Evolutionary conservation across 768 basidiomycete species (phyloP).

Genomic region (Leccinum subgranulosum): DNA sequence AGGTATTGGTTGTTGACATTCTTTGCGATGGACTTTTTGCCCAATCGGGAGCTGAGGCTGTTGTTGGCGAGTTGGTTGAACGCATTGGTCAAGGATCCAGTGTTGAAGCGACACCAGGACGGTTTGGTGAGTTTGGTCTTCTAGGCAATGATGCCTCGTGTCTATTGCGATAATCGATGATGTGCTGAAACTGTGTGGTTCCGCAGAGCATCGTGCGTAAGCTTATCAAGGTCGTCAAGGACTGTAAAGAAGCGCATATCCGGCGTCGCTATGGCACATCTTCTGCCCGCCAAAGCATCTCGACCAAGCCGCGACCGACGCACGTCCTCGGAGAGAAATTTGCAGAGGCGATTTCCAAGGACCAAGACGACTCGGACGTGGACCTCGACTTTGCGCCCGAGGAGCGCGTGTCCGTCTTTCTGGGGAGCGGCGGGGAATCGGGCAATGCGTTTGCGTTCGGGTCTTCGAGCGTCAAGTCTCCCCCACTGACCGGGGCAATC

Average conservation of each 20-base stretch:
- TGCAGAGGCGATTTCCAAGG: constrained; percentile 48
- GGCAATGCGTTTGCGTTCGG: constrained; percentile 44
- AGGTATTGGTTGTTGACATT: constrained; percentile 91
- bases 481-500: constrained; percentile 44
- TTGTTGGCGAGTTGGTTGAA: constrained; percentile 81
- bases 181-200: constrained; percentile 6
- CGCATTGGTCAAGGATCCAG: constrained; percentile 66
- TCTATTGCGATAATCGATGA: neutral
- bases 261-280: constrained; percentile 33
- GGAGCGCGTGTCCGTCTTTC: constrained; percentile 39
- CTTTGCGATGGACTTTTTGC: constrained; percentile 84
- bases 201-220: constrained; percentile 74
- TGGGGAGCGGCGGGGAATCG: constrained; percentile 34
- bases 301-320: constrained; percentile 33
- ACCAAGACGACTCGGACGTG: constrained; percentile 65
- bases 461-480: constrained; percentile 23
- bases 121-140: constrained; percentile 56
- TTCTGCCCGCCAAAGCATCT: constrained; percentile 31
- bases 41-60: constrained; percentile 71
- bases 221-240: constrained; percentile 78
- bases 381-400: constrained; percentile 74
- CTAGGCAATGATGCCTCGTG: neutral
- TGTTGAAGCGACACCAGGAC: constrained; percentile 61
- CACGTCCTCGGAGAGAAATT: constrained; percentile 63
- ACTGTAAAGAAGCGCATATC: constrained; percentile 70